These are phyloP conservation scores for Globisporangium rhizosaccharum DNA, from an alignment of 352 stramenopile species.

Conservation along the genomic window DNA sequence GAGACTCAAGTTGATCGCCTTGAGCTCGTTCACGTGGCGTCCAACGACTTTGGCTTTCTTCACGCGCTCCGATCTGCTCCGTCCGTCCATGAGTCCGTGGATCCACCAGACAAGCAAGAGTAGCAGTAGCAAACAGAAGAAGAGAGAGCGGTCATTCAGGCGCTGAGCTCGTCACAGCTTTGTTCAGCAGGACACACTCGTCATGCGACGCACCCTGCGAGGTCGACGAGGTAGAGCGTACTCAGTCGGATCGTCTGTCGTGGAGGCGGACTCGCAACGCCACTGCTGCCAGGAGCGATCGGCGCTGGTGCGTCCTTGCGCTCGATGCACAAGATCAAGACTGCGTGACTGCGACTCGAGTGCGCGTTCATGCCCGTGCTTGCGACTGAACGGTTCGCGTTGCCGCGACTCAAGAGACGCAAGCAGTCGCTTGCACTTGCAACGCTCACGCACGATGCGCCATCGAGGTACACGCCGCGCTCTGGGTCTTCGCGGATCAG, in stretches of 20 bases:
- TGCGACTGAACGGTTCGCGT: slow-evolving; percentile 69
- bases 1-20: slow-evolving; percentile 68
- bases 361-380: slow-evolving; percentile 86
- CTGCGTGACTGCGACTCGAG: slow-evolving; percentile 80
- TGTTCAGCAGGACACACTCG: not conserved
- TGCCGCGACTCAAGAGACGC: slow-evolving; percentile 35
- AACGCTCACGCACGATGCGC: slow-evolving; percentile 35
- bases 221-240: slow-evolving; percentile 60
- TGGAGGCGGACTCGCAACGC: slow-evolving; percentile 1
- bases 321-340: slow-evolving; percentile 83
- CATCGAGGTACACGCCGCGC: slow-evolving; percentile 61
- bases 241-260: slow-evolving; percentile 49
- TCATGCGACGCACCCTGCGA: slow-evolving; percentile 25
- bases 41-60: slow-evolving; percentile 58
- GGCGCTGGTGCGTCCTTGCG: slow-evolving; percentile 35
- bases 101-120: not conserved
- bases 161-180: not conserved
- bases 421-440: slow-evolving; percentile 43
- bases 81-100: not conserved
- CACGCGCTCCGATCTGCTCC: slow-evolving; percentile 45
- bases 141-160: not conserved
- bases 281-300: not conserved
- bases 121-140: not conserved
- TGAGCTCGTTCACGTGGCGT: slow-evolving; percentile 58
- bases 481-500: slow-evolving; percentile 58